Conservation (phyloP, 306 rosid genomes). For the Cucurbita pepo region DNA sequence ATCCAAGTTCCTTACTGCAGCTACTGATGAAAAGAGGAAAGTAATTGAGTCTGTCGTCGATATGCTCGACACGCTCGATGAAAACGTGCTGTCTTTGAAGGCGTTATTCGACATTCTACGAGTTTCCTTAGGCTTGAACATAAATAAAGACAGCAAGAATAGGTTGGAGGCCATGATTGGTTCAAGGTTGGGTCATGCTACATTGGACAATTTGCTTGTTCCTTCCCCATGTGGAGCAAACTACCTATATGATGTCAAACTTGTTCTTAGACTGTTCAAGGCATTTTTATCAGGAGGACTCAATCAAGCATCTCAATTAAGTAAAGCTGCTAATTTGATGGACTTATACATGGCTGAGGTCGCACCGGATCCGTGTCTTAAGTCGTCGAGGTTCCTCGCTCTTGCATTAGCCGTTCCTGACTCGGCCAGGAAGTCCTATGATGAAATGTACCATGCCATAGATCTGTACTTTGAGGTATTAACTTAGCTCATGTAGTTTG, state of each 20-base stretch:
- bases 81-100: constrained; percentile 39
- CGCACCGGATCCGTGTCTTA: constrained; percentile 86
- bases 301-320: constrained; percentile 16
- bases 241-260: constrained; percentile 67
- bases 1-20: constrained; percentile 29
- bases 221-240: constrained; percentile 62
- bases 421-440: constrained; percentile 65
- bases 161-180: constrained; percentile 84
- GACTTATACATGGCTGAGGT: constrained; percentile 78
- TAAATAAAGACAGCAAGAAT: constrained; percentile 41
- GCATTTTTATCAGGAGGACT: constrained; percentile 31
- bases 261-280: constrained; percentile 61
- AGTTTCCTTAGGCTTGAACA: constrained; percentile 35
- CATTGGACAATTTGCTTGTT: constrained; percentile 74
- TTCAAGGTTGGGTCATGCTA: constrained; percentile 56
- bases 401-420: constrained; percentile 56
- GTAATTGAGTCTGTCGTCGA: constrained; percentile 45
- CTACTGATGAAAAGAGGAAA: constrained; percentile 28
- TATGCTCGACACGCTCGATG: constrained; percentile 37
- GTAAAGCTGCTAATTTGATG: constrained; percentile 48
- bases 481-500: neutral
- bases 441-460: constrained; percentile 61
- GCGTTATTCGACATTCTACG: constrained; percentile 56
- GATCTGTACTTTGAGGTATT: constrained; percentile 73
- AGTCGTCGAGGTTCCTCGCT: constrained; percentile 55